Base-by-base conservation (phyloP, 768 basidiomycete species). In the Lentinula sp. region DNA sequence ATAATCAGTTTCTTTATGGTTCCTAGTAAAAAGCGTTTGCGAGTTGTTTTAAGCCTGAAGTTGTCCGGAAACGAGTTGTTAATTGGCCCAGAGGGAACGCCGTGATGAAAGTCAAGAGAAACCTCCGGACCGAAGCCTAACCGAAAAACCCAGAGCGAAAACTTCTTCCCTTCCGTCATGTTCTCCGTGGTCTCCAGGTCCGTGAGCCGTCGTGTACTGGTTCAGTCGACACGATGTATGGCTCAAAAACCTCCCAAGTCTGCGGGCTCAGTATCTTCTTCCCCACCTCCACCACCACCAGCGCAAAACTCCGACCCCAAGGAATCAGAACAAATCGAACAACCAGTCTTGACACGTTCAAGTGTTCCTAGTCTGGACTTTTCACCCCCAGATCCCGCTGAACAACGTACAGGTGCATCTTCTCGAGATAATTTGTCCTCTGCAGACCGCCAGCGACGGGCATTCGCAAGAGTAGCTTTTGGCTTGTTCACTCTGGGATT, bases 391-490 rank as follows among this genome's bases (percentile, higher is more conserved):
- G 81, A 81, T 64, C 67, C 68, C 52, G 74, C 75, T 15, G 72
- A 73, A 59, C 69, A 71, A 37, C 78, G 85, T 56, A 93, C 91
- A 0, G 91, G 91, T 13, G 91, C 91, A 55, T 92, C 90, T 2
- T 87, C 90, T 15, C 90, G 87, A 66, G 87, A 88, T 55, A 84
- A 86, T 13, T 79, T 93, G 57, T 90, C 90, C 16, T 86, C 86
- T 55, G 88, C 87, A 63, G 96, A 97, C 73, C 79, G 82, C 65
- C 81, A 81, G 67, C 80, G 92, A 62, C 76, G 82, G 63, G 73
- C 79, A 62, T 72, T 86, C 66, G 79, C 83, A 5, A 75, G 88
- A 39, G 66, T 85, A 1, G 78, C 83, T 18, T 68, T 90, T 48
- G 83, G 71, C 0, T 48, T 86, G 37, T 69, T 91, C 6, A 75